Evolutionary conservation across 164 flowering plant species (phyloP), one percentile per base, ranked within the genome.

Genomic region (Piper longum): DNA sequence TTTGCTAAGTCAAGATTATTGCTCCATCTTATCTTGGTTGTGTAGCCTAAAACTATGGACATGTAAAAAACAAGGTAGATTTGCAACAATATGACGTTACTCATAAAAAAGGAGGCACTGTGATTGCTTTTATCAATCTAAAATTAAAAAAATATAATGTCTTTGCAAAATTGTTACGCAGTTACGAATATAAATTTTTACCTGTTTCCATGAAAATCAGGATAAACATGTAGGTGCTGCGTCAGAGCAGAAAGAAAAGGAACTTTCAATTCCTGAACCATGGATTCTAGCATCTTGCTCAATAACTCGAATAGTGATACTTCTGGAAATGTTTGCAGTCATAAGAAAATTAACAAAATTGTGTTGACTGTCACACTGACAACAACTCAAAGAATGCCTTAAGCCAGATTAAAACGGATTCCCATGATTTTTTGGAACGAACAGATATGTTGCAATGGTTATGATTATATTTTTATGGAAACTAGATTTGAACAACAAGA

Each of bases 131-230:
- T 26, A 2, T 26, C 36, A 26, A 26, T 26, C 36, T 26, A 26
- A 26, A 26, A 5, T 48, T 48, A 2, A 48, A 14, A 1, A 48
- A 48, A 12, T 48, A 48, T 7, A 56, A 9, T 56, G 16, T 16
- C 16, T 56, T 56, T 26, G 4, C 7, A 16, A 56, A 56, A 7
- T 2, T 2, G 3, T 16, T 26, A 39, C 62, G 14, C 14, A 9
- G 41, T 26, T 57, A 18, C 42, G 2, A 14, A n/a, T 7, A 36
- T 41, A 14, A 26, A 41, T 65, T 16, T 61, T 45, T 67, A 86
- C 96, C 97, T 85, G 72, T 93, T 93, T 64, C 98, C 98, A 79
- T 93, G 98, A 67, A 88, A 93, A 67, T 93, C 97, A 13, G 98
- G 97, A 68, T 90, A 90, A 41, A 93, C 78, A 75, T 93, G 97